Evolutionary conservation across 2,329 filamentous ascomycete genomes (phyloP), one percentile per base, ranked within the genome.

Genomic region (Dendrostoma leiphaemia): DNA sequence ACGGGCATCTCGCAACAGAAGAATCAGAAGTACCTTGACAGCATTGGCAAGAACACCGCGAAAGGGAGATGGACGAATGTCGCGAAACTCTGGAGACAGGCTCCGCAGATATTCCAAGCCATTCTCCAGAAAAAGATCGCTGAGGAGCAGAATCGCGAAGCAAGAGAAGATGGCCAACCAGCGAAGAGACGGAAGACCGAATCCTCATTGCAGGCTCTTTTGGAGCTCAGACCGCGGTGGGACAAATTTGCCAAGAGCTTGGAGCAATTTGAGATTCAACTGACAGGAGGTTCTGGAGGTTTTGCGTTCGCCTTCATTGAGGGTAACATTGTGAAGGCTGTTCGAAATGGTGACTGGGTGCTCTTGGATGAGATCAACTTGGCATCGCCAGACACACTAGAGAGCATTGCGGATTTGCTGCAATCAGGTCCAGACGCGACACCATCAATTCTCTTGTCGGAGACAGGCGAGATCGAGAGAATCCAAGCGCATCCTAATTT

Each of bases 261-360:
- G 15, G 83, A 85, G 51, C 86, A 90, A 63, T 90, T 97, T 53
- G 89, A 95, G 60, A 78, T 88, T 4, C 90, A 96, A 73, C 74
- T 95, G 53, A 79, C 86, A 51, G 83, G 86, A 64, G 79, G 90
- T 52, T 83, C 85, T 34, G 82, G 90, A 62, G 82, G 79, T 2
- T 96, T 97, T 69, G 91, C 93, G 0, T 99, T 99, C 71, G 90
- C 90, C 0, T 99, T 99, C 66, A 83, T 97, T 1, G 94, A 99
- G 70, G 93, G 94, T 59, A 96, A 95, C 64, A 89, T 99, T 59
- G 88, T 99, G 54, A 95, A 95, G 71, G 94, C 95, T n/a, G 86
- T 93, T 23, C 83, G 93, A 37, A 96, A 97, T 65, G 94, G 94
- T 7, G 91, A 97, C 69, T 99, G 94, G 94, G 89, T 99, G 26